phyloP scores from a whole-genome alignment of 2,329 filamentous ascomycete species.

The Fusarium multiceps region DNA sequence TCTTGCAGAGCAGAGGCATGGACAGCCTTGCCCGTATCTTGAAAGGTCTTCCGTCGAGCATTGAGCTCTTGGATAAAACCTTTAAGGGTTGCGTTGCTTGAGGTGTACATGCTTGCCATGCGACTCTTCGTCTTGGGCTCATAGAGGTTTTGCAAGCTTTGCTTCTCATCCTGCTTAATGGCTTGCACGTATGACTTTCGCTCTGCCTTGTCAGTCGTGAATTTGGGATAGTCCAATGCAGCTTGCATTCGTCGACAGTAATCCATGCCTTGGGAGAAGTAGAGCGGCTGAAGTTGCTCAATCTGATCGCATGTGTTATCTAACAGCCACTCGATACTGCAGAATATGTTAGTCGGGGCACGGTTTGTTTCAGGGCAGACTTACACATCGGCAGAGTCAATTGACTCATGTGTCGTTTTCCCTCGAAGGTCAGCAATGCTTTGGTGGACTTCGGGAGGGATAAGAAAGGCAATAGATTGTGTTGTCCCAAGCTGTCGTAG shows the following conservation, averaged over 20 bases:
- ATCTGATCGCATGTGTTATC: constrained; percentile 70
- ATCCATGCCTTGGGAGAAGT: constrained; percentile 68
- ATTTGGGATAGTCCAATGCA: constrained; percentile 55
- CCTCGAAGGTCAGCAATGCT: constrained; percentile 63
- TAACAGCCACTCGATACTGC: constrained; percentile 64
- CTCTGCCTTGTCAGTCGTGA: constrained; percentile 53
- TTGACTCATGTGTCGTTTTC: constrained; percentile 37
- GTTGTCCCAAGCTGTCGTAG: constrained; percentile 66
- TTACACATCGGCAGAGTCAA: constrained; percentile 50
- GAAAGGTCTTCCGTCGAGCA: constrained; percentile 36
- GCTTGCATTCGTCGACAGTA: constrained; percentile 68
- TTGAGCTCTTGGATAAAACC: constrained; percentile 41
- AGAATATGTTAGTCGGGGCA: constrained; percentile 3
- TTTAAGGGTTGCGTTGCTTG: constrained; percentile 23
- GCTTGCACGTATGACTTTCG: constrained; percentile 50
- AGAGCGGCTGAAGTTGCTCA: constrained; percentile 68
- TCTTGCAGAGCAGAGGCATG: constrained; percentile 69
- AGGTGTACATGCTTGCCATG: constrained; percentile 11
- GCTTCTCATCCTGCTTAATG: constrained; percentile 62
- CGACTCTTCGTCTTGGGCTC: constrained; percentile 47
- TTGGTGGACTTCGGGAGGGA: constrained; percentile 70
- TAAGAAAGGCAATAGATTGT: constrained; percentile 66
- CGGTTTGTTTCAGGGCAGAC: not conserved
- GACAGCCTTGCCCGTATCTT: constrained; percentile 42
- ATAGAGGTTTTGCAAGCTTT: constrained; percentile 70